phyloP scores from a whole-genome alignment of 352 stramenopile species.

The Phytophthora fragariaefolia region DNA sequence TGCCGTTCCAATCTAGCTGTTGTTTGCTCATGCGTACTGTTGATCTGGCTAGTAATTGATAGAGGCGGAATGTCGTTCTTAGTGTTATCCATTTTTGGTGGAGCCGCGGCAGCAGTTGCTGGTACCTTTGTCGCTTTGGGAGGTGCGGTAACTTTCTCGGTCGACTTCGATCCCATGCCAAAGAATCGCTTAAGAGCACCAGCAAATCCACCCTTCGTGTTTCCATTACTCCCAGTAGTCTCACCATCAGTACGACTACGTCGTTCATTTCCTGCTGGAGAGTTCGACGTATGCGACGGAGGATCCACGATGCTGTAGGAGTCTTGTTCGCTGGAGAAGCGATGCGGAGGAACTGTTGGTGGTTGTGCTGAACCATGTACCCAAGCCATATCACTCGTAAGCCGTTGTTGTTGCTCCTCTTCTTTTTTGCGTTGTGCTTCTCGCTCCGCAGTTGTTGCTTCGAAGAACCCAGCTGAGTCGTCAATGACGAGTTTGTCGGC shows the following conservation, averaged over 20 bases:
- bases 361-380: constrained; percentile 29
- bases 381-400: constrained; percentile 33
- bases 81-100: constrained; percentile 10
- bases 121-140: constrained; percentile 14
- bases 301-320: constrained; percentile 67
- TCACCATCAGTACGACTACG: background rate
- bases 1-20: constrained; percentile 24
- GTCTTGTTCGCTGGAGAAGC: constrained; percentile 48
- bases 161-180: constrained; percentile 47
- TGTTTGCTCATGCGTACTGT: constrained; percentile 5
- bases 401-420: constrained; percentile 32
- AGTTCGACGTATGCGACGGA: constrained; percentile 43
- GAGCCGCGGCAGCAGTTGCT: background rate
- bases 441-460: constrained; percentile 35
- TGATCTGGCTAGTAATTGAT: background rate
- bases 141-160: constrained; percentile 21
- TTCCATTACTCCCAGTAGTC: constrained; percentile 5
- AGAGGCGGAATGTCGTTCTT: background rate
- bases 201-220: constrained; percentile 45
- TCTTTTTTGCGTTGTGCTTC: constrained; percentile 34
- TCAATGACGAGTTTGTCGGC: constrained; percentile 66
- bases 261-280: constrained; percentile 27
- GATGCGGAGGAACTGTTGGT: constrained; percentile 18
- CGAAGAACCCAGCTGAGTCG: constrained; percentile 66
- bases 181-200: constrained; percentile 76